Conservation (phyloP, 169 alveolate genomes). For the Plasmodium vinckei region DNA sequence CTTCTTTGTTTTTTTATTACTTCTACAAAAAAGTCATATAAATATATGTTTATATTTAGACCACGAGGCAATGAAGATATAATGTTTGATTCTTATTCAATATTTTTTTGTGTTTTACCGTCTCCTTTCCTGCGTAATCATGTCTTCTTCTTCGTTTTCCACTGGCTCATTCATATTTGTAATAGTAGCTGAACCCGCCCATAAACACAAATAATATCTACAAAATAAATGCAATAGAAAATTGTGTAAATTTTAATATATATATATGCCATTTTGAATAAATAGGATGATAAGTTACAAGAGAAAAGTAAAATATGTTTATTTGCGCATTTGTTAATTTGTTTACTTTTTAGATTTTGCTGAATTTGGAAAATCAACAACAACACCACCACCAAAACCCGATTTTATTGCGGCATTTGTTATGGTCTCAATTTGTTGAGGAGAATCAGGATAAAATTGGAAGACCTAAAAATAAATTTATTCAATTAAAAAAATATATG, state of each 20-base stretch:
- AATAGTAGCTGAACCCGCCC: constrained; percentile 91
- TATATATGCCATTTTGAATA: neutral
- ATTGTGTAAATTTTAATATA: neutral
- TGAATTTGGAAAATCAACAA: constrained; percentile 97
- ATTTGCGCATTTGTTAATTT: neutral
- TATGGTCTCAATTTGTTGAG: constrained; percentile 94
- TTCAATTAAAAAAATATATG: neutral
- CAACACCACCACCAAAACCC: constrained; percentile 96
- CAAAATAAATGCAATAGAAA: neutral
- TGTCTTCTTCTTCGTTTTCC: constrained; percentile 77
- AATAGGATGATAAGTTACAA: neutral
- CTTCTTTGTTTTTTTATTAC: constrained; percentile 77
- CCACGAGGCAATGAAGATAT: neutral
- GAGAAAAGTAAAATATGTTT: too few species aligned
- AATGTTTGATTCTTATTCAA: neutral
- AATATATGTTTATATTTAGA: neutral
- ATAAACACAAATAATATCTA: constrained; percentile 91
- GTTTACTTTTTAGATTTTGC: constrained; percentile 95
- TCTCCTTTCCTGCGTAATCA: constrained; percentile 48
- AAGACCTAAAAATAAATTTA: constrained; percentile 82
- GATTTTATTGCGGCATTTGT: constrained; percentile 94
- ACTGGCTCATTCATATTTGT: constrained; percentile 75
- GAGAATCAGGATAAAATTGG: constrained; percentile 96
- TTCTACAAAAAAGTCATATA: constrained; percentile 10
- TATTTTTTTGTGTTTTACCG: constrained; percentile 15